These are phyloP conservation scores for Hyaloperonospora arabidopsidis DNA, from an alignment of 352 stramenopile genomes.

Conservation along the genomic window DNA sequence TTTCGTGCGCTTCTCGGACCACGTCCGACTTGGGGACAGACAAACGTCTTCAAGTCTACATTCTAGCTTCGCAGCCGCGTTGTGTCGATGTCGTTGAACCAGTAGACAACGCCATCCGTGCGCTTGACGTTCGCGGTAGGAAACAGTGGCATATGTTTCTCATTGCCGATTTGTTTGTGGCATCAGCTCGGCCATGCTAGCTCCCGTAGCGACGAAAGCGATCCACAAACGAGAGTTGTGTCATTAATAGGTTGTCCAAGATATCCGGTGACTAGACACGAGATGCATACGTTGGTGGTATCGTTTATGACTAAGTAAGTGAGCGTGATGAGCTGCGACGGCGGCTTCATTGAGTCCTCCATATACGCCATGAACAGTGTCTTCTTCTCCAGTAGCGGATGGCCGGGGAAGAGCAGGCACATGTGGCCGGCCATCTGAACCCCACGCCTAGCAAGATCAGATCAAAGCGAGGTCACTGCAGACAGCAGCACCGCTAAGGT, in stretches of 20 bases:
- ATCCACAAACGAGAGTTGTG: slow-evolving; percentile 58
- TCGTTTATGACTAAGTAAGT: slow-evolving; percentile 94
- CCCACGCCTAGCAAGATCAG: slow-evolving; percentile 95
- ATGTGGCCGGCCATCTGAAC: slow-evolving; percentile 97
- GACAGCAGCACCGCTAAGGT: slow-evolving; percentile 5
- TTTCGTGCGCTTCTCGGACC: too few relatives aligned
- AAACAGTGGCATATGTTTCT: slow-evolving; percentile 50
- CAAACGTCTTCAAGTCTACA: too few relatives aligned
- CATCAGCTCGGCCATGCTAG: slow-evolving; percentile 84
- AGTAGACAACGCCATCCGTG: too few relatives aligned
- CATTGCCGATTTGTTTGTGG: slow-evolving; percentile 64
- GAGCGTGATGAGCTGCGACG: slow-evolving; percentile 93
- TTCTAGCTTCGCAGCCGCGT: too few relatives aligned
- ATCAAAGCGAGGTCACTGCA: slow-evolving; percentile 87
- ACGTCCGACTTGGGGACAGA: too few relatives aligned
- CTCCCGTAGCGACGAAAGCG: slow-evolving; percentile 86
- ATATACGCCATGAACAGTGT: slow-evolving; percentile 89
- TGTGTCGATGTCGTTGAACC: too few relatives aligned
- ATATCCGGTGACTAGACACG: not conserved
- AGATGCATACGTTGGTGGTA: slow-evolving; percentile 53
- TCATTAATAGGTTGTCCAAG: not conserved
- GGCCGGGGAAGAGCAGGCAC: slow-evolving; percentile 95
- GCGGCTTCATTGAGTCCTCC: slow-evolving; percentile 96
- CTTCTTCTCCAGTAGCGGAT: slow-evolving; percentile 87
- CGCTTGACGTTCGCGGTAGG: slow-evolving; percentile 66